Percentiles rank a stretch among this genome's conserved stretches.
Conservation (phyloP, 257 asterid species). For the Ophiorrhiza pumila region DNA sequence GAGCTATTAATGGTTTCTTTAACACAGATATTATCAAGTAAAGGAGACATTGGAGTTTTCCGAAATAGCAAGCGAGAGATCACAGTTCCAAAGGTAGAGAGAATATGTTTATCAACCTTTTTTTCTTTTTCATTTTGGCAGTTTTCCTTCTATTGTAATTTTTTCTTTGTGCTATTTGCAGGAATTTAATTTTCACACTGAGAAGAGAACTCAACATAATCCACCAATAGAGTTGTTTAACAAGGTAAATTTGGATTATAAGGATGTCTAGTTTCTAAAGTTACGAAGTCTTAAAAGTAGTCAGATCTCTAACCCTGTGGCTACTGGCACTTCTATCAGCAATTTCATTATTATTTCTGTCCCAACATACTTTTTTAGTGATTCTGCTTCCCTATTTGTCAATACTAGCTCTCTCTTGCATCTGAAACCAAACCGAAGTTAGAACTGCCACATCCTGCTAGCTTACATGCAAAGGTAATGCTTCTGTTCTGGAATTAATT, state of each 20-base stretch:
- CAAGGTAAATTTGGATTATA: slow-evolving; percentile 46
- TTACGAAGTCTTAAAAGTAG: background rate
- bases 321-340: background rate
- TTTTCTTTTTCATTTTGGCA: background rate
- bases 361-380: background rate
- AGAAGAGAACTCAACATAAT: slow-evolving; percentile 55
- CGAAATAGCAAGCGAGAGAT: slow-evolving; percentile 64
- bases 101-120: slow-evolving; percentile 5
- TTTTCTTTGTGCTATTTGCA: slow-evolving; percentile 26
- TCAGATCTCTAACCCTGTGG: background rate
- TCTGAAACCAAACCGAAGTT: slow-evolving; percentile 48
- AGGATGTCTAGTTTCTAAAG: background rate
- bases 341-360: background rate
- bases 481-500: slow-evolving; percentile 5
- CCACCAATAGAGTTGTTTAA: slow-evolving; percentile 77
- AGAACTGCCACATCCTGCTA: slow-evolving; percentile 34
- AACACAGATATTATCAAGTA: slow-evolving; percentile 74
- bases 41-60: slow-evolving; percentile 80
- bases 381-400: slow-evolving; percentile 16
- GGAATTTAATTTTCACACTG: slow-evolving; percentile 78
- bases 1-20: slow-evolving; percentile 5
- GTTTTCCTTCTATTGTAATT: slow-evolving; percentile 9
- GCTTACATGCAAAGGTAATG: slow-evolving; percentile 51
- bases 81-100: slow-evolving; percentile 74
- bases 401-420: slow-evolving; percentile 68